Evolutionary conservation across 345 rosid genomes (phyloP).

Genomic region (Bretschneidera sinensis): DNA sequence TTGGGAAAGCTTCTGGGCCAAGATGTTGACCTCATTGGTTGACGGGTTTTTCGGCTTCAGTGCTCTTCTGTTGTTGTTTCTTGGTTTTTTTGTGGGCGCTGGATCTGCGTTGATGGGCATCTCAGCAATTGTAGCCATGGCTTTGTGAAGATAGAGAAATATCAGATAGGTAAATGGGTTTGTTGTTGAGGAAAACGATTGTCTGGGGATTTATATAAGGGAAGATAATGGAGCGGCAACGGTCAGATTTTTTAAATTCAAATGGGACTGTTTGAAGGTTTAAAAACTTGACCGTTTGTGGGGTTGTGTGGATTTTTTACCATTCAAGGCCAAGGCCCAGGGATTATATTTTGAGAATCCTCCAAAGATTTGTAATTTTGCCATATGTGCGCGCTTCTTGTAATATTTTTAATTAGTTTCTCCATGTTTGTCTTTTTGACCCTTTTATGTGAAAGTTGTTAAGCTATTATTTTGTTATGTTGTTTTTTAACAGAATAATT

Average conservation of each 20-base stretch:
- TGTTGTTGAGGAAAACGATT: background rate
- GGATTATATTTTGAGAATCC: too few species aligned
- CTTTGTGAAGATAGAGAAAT: background rate
- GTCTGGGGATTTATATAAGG: background rate
- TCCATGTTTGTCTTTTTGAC: too few species aligned
- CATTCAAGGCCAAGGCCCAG: too few species aligned
- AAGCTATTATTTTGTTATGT: too few species aligned
- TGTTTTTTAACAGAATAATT: too few species aligned
- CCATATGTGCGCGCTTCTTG: too few species aligned
- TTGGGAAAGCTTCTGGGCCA: slow-evolving; percentile 31
- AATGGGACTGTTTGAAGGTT: background rate
- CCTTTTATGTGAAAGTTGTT: too few species aligned
- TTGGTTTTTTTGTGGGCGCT: slow-evolving; percentile 41
- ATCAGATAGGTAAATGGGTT: background rate
- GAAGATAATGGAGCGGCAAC: slow-evolving; percentile 18
- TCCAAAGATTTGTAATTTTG: too few species aligned
- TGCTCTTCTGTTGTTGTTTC: slow-evolving; percentile 50
- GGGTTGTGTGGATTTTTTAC: background rate
- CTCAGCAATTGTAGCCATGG: slow-evolving; percentile 33
- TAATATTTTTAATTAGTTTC: too few species aligned
- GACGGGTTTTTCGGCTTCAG: slow-evolving; percentile 61
- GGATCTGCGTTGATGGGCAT: slow-evolving; percentile 24
- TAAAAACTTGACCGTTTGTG: background rate
- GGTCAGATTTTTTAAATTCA: slow-evolving; percentile 39
- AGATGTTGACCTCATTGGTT: slow-evolving; percentile 40